phyloP scores from a whole-genome alignment of 1,284 basidiomycete species.

The Puccinia coronata region DNA sequence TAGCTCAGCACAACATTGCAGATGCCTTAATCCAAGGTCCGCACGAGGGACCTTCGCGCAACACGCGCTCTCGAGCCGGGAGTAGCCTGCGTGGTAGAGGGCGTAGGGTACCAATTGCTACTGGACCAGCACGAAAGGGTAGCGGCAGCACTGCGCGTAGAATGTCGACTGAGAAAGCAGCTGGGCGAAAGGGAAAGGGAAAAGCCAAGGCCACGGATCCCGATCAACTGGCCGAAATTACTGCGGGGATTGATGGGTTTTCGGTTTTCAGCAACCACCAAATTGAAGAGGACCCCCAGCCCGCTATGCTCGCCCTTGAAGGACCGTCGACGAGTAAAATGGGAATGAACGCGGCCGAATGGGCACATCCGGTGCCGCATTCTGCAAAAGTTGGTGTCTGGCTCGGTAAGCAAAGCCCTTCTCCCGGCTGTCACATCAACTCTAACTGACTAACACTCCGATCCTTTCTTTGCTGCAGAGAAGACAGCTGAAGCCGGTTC shows the following conservation, averaged over 20 bases:
- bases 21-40: background rate
- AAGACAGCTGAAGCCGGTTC: conserved; percentile 25
- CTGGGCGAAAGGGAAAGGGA: conserved; percentile 22
- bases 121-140: conserved; percentile 2
- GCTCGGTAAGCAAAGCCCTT: conserved; percentile 29
- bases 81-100: conserved; percentile 31
- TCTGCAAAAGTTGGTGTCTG: conserved; percentile 39
- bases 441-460: background rate
- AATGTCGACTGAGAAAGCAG: background rate
- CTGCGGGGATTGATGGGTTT: conserved; percentile 44
- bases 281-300: conserved; percentile 21
- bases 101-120: background rate
- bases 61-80: conserved; percentile 38
- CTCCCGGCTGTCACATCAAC: background rate
- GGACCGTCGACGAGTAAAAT: background rate
- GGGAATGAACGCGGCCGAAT: conserved; percentile 39
- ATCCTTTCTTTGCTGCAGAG: background rate
- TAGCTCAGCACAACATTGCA: background rate
- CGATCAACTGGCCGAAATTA: conserved; percentile 42
- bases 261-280: conserved; percentile 47
- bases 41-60: conserved; percentile 30
- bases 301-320: background rate
- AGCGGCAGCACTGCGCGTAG: conserved; percentile 8
- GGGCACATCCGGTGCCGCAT: conserved; percentile 32
- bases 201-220: conserved; percentile 20